Evolutionary conservation across 805 yeast species (phyloP).

Genomic region (Starmerella tilneyi): DNA sequence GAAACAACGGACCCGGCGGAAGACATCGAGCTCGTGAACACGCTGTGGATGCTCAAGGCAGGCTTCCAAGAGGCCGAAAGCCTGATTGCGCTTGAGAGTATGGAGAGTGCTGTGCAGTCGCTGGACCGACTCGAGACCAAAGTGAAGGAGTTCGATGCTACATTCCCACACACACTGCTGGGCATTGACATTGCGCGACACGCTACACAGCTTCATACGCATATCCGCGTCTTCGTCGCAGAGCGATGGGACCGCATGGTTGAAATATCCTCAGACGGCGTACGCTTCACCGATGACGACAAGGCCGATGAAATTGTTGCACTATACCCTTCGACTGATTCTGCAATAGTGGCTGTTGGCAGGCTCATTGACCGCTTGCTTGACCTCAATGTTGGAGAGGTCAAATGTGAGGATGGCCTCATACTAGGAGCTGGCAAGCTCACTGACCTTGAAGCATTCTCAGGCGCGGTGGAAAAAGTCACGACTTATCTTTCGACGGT

Average conservation of each 20-base stretch:
- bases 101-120: conserved; percentile 3
- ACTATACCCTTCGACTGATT: not conserved
- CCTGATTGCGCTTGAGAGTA: conserved; percentile 1
- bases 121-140: conserved; percentile 1
- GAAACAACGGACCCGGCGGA: not conserved
- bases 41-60: conserved; percentile 11
- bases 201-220: not conserved
- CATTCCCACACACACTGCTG: conserved; percentile 9
- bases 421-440: not conserved
- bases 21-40: conserved; percentile 2
- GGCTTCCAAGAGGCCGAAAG: conserved; percentile 10
- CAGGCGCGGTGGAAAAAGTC: not conserved
- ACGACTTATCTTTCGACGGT: not conserved
- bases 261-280: not conserved
- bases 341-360: not conserved
- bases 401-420: not conserved
- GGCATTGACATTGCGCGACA: conserved; percentile 10
- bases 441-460: not conserved
- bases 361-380: not conserved
- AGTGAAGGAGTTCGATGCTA: conserved; percentile 2
- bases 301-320: not conserved
- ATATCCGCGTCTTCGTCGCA: not conserved
- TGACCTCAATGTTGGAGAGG: conserved; percentile 2
- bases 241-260: conserved; percentile 4
- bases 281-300: not conserved